Percentiles rank a stretch among this genome's conserved stretches.
Conservation (phyloP, 768 basidiomycete genomes). For the Hericium alpestre region DNA sequence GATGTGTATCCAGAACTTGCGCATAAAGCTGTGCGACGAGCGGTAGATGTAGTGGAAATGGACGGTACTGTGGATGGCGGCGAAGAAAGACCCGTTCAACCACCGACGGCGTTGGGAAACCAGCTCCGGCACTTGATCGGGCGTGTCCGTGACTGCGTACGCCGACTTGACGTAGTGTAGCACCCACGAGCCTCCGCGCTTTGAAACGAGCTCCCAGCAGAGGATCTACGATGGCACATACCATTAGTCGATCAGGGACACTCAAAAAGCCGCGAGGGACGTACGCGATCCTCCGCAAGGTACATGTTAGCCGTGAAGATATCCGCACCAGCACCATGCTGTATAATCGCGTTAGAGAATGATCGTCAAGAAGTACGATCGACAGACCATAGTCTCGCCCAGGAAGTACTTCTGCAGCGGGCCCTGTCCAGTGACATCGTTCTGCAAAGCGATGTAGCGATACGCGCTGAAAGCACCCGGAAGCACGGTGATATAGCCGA, state of each 20-base stretch:
- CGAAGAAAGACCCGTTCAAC: conserved; percentile 98
- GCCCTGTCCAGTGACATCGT: conserved; percentile 72
- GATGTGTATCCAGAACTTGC: conserved; percentile 92
- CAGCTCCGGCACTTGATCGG: conserved; percentile 88
- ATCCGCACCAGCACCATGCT: conserved; percentile 77
- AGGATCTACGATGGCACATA: conserved; percentile 46
- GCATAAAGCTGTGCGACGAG: conserved; percentile 66
- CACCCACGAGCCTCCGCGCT: conserved; percentile 81
- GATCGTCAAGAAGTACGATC: background rate
- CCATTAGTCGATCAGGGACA: background rate
- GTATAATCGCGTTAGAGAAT: background rate
- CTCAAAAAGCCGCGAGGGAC: conserved; percentile 13
- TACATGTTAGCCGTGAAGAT: conserved; percentile 98
- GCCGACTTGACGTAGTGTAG: conserved; percentile 95
- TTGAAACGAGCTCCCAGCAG: conserved; percentile 97
- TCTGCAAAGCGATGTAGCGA: conserved; percentile 83
- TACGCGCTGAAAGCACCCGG: conserved; percentile 92
- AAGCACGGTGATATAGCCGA: conserved; percentile 91
- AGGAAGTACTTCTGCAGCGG: conserved; percentile 94
- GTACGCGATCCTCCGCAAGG: conserved; percentile 76
- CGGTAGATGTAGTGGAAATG: conserved; percentile 96
- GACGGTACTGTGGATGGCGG: conserved; percentile 81
- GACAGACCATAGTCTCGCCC: conserved; percentile 79
- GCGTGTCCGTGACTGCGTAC: conserved; percentile 87
- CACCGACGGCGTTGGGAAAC: conserved; percentile 93